A percentile compares a stretch with the other conserved stretches of the same genome.
Conservation (phyloP, 345 rosid genomes). For the Dipteronia sinensis region DNA sequence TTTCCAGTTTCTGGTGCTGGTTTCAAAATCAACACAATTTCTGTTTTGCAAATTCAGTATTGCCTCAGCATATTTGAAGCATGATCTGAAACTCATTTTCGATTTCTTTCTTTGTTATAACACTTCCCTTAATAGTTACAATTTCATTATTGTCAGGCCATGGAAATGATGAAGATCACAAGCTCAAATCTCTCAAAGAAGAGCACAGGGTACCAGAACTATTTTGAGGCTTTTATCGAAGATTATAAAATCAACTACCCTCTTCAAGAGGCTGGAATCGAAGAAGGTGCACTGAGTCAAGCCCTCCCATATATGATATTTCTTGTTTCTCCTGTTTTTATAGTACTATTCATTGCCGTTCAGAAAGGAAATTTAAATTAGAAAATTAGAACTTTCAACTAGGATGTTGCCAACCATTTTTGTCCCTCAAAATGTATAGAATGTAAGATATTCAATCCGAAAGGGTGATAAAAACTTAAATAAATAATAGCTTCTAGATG, state of each 20-base stretch:
- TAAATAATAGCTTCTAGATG: not conserved
- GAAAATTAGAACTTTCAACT: conserved; percentile 7
- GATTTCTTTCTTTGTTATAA: not conserved
- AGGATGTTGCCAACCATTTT: not conserved
- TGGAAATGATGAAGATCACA: conserved; percentile 79
- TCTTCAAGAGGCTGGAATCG: conserved; percentile 33
- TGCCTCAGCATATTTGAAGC: not conserved
- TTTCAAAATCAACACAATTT: not conserved
- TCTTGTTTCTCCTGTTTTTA: conserved; percentile 70
- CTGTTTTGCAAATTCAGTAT: not conserved
- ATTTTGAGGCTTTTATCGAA: conserved; percentile 70
- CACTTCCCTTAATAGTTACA: not conserved
- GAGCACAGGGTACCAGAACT: conserved; percentile 61
- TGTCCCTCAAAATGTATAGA: not conserved
- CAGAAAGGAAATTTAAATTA: conserved; percentile 47
- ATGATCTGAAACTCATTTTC: not conserved
- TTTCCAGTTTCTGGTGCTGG: no score
- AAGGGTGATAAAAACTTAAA: not conserved
- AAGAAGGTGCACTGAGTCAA: conserved; percentile 46
- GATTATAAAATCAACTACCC: conserved; percentile 41
- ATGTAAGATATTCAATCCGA: conserved; percentile 6
- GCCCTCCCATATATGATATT: conserved; percentile 65
- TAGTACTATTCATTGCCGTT: conserved; percentile 54
- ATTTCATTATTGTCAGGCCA: conserved; percentile 50
- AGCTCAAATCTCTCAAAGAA: conserved; percentile 39